Percentiles rank a stretch among this genome's conserved stretches.
These are phyloP conservation scores for Punctularia strigosozonata DNA, from an alignment of 768 basidiomycete genomes.

Conservation along the genomic window DNA sequence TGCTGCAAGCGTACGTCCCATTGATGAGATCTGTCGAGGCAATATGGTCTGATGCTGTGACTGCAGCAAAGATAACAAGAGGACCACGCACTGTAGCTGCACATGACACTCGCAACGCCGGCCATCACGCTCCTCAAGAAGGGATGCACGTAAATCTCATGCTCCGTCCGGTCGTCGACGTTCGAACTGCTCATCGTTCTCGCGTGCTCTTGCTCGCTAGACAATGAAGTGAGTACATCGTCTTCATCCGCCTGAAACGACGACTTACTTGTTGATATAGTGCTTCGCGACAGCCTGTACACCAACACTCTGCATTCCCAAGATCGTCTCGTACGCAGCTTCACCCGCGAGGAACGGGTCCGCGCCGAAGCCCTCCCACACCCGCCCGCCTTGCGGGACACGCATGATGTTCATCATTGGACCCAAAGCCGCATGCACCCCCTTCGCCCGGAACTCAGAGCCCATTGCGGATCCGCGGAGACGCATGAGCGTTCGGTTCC, in stretches of 20 bases:
- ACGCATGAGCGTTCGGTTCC: constrained; percentile 70
- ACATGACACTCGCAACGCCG: constrained; percentile 65
- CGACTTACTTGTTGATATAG: constrained; percentile 56
- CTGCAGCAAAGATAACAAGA: constrained; percentile 2
- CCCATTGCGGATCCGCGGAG: constrained; percentile 72
- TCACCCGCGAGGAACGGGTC: constrained; percentile 86
- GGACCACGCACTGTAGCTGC: constrained; percentile 48
- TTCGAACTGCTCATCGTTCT: constrained; percentile 47
- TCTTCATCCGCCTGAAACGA: not conserved
- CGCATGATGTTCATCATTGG: constrained; percentile 86
- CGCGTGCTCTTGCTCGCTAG: constrained; percentile 58
- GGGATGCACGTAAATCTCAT: constrained; percentile 63
- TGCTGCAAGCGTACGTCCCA: constrained; percentile 66
- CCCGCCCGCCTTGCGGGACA: constrained; percentile 61
- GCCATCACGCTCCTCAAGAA: constrained; percentile 65
- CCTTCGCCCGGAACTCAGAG: constrained; percentile 71
- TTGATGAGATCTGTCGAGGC: constrained; percentile 43
- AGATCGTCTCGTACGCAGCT: constrained; percentile 65
- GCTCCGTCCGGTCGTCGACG: constrained; percentile 71
- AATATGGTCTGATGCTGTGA: constrained; percentile 7
- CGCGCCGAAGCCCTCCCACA: constrained; percentile 94
- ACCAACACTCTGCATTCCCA: constrained; percentile 69
- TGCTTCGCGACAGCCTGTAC: constrained; percentile 87
- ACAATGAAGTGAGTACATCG: not conserved
- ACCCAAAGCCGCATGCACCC: constrained; percentile 66